Percentiles rank a stretch among this genome's conserved stretches.
phyloP scores from a whole-genome alignment of 768 basidiomycete genomes.

The Podaxis mareebaensis region DNA sequence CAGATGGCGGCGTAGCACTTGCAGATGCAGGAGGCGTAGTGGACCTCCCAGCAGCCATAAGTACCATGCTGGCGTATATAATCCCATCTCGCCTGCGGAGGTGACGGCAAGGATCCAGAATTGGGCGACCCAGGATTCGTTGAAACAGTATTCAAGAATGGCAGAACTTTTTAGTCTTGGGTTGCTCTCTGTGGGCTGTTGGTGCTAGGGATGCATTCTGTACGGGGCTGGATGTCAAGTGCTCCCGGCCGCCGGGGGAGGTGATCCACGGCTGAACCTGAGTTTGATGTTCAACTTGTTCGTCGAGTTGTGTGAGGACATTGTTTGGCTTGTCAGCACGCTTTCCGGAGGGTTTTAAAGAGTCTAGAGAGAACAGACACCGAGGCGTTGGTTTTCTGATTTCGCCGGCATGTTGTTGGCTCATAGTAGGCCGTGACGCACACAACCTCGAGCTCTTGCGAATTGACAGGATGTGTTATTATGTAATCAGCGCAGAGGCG shows the following conservation, averaged over 20 bases:
- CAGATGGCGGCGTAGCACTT: conserved; percentile 9
- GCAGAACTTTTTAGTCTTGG: not conserved
- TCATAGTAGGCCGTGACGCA: not conserved
- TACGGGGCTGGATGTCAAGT: conserved; percentile 17
- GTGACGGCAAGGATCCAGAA: not conserved
- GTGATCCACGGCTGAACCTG: conserved; percentile 6
- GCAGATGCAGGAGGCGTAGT: conserved; percentile 17
- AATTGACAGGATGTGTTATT: no score
- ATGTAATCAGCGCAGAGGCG: no score
- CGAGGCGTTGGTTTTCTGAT: conserved; percentile 21
- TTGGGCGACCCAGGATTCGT: not conserved
- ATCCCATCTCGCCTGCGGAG: conserved; percentile 45
- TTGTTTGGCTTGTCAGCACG: conserved; percentile 7
- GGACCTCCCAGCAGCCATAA: conserved; percentile 32
- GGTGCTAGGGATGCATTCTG: conserved; percentile 1
- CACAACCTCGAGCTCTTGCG: not conserved
- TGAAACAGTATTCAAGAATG: not conserved
- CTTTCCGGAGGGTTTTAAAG: conserved; percentile 21
- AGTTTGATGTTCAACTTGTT: not conserved
- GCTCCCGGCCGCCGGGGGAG: conserved; percentile 15
- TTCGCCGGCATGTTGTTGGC: not conserved
- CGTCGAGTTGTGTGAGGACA: not conserved
- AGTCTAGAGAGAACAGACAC: conserved; percentile 27
- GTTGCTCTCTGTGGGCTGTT: not conserved
- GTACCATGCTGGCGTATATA: conserved; percentile 54